phyloP scores from a whole-genome alignment of 208 protist species.

The Naegleria fowleri region DNA sequence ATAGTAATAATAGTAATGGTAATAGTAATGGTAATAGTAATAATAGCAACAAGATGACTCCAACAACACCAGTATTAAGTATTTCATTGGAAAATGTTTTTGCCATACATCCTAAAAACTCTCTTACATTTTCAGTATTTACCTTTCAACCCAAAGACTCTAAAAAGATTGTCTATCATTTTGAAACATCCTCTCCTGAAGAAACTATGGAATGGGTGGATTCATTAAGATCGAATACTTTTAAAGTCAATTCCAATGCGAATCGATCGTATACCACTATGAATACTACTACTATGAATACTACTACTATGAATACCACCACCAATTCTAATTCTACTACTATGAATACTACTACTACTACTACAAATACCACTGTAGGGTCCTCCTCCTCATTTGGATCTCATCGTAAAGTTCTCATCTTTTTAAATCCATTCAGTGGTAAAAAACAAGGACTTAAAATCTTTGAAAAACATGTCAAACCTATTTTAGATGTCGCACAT shows the following conservation, averaged over 20 bases:
- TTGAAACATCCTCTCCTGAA: neutral
- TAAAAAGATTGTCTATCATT: constrained; percentile 3
- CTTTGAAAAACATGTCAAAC: constrained; percentile 4
- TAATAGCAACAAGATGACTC: neutral
- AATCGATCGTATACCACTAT: neutral
- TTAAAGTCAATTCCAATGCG: neutral
- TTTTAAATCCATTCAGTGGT: constrained; percentile 30
- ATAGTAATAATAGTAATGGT: neutral
- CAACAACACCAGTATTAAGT: neutral
- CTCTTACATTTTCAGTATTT: neutral
- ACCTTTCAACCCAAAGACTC: neutral
- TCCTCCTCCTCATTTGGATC: neutral
- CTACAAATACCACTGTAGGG: neutral
- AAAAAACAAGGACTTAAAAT: neutral
- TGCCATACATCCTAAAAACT: neutral
- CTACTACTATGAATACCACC: neutral
- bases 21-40: neutral
- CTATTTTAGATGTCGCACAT: neutral
- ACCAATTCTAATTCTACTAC: neutral
- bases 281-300: too few relatives aligned
- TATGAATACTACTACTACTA: neutral
- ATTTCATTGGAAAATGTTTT: neutral
- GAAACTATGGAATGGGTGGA: neutral
- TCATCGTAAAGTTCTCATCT: neutral
- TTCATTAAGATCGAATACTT: neutral